phyloP scores from a whole-genome alignment of 805 yeast species.

The Tetrapisispora pingtungensis region DNA sequence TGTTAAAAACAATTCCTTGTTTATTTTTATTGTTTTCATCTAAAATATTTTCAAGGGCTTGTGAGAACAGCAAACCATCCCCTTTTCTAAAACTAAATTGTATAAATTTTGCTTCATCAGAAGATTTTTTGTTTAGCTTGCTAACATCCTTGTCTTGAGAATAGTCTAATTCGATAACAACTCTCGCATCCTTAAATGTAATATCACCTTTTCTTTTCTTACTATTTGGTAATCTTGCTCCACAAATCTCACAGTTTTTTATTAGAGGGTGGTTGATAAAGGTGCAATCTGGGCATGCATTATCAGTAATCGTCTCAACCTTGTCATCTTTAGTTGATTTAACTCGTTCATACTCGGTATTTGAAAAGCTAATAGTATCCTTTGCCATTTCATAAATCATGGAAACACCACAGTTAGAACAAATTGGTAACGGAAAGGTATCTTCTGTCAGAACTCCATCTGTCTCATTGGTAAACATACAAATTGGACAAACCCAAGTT shows the following conservation, averaged over 20 bases:
- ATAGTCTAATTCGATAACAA: constrained; percentile 24
- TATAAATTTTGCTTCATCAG: constrained; percentile 30
- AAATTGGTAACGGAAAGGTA: constrained; percentile 32
- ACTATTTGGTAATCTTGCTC: constrained; percentile 37
- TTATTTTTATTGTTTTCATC: constrained; percentile 43
- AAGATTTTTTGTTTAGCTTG: background rate
- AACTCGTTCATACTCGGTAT: background rate
- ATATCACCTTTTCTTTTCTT: constrained; percentile 8
- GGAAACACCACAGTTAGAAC: constrained; percentile 55
- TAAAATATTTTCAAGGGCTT: constrained; percentile 36
- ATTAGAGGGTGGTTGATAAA: constrained; percentile 76
- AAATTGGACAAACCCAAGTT: constrained; percentile 81
- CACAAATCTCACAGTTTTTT: constrained; percentile 80
- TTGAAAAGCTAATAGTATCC: constrained; percentile 18
- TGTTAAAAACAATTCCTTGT: constrained; percentile 13
- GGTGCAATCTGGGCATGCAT: constrained; percentile 52
- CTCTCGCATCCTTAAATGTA: constrained; percentile 25
- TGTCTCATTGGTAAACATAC: constrained; percentile 34
- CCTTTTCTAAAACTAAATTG: constrained; percentile 70
- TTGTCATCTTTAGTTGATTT: background rate
- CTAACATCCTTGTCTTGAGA: background rate
- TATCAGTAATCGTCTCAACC: constrained; percentile 4
- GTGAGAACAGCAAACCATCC: constrained; percentile 49
- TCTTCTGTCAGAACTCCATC: constrained; percentile 13
- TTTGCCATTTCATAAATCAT: constrained; percentile 32